Evolutionary conservation across 2,329 filamentous ascomycete genomes (phyloP), one percentile per base, ranked within the genome.

Genomic region (Exophiala bonariae): DNA sequence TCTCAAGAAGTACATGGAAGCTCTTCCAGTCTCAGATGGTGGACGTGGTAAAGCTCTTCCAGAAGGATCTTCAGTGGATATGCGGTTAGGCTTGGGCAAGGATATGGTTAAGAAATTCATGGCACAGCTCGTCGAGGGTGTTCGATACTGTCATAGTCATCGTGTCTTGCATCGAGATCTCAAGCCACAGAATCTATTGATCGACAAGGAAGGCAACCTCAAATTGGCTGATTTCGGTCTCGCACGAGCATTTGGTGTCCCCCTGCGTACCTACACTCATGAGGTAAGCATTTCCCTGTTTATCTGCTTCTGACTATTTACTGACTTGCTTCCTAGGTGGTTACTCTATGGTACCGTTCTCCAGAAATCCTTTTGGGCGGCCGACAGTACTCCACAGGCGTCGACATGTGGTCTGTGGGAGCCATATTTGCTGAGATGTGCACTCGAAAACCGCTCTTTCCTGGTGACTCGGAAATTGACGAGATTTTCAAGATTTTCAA

Each of bases 361-460:
- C 90, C 90, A 1, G 90, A 96, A 68, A 95, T 96, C 69, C 78
- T 96, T 16, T 82, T 96, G 2, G 90, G 90, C 64, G 89, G 90
- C 47, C 84, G 90, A 42, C 89, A 95, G 67, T 96, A 96, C 73
- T 93, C 88, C 11, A 96, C 90, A 11, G 90, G 90, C 47, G 89
- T 96, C 33, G 90, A 96, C 64, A 96, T 96, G 87, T 96, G 90
- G 90, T 93, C 88, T 23, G 85, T 91, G 40, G 90, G 90, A 53
- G 93, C 89, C 68, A 96, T 96, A 69, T 95, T 96, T 67, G 90
- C 91, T 8, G 90, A 96, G 70, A 96, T 96, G 91, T 95, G 89
- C 71, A 96, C 90, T 2, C 82, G 89, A 62, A 95, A 95, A 72
- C 89, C 90, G 4, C 77, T 96, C 34, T 96, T 96, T 75, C 89